Evolutionary conservation across 176 grass and related monocot species (phyloP).

Genomic region (Rhynchospora pubera): DNA sequence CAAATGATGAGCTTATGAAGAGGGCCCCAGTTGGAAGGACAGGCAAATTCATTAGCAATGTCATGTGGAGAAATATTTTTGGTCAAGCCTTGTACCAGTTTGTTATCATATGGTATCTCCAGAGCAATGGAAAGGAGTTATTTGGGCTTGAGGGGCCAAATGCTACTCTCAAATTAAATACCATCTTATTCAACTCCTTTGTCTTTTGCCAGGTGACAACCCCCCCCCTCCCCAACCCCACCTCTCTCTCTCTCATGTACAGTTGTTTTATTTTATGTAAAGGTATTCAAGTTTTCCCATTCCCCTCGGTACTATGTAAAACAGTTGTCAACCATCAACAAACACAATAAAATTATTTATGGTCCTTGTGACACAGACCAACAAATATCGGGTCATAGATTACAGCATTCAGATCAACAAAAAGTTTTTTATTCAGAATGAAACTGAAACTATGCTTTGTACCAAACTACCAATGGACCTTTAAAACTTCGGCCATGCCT

Average conservation of each 20-base stretch:
- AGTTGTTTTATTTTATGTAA: no score
- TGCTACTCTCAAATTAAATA: constrained; percentile 54
- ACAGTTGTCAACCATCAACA: no score
- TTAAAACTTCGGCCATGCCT: not conserved
- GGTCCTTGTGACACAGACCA: not conserved
- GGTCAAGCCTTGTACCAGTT: constrained; percentile 77
- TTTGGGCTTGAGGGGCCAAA: constrained; percentile 53
- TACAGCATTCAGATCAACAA: not conserved
- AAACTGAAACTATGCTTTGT: not conserved
- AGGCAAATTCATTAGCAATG: constrained; percentile 69
- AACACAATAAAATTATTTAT: not conserved
- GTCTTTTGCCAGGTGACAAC: constrained; percentile 97
- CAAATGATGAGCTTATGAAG: constrained; percentile 70
- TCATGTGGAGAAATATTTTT: constrained; percentile 91
- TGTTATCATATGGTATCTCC: constrained; percentile 70
- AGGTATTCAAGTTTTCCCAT: no score
- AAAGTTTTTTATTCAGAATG: not conserved
- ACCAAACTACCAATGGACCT: not conserved
- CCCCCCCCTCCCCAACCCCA: no score
- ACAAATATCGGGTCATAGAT: not conserved
- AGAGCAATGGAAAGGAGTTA: constrained; percentile 55
- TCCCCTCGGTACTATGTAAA: no score
- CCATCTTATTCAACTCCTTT: constrained; percentile 88
- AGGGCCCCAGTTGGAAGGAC: constrained; percentile 61
- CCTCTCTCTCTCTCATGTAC: no score